Evolutionary conservation across 768 basidiomycete species (phyloP).

Genomic region (Tricholoma bakamatsutake): DNA sequence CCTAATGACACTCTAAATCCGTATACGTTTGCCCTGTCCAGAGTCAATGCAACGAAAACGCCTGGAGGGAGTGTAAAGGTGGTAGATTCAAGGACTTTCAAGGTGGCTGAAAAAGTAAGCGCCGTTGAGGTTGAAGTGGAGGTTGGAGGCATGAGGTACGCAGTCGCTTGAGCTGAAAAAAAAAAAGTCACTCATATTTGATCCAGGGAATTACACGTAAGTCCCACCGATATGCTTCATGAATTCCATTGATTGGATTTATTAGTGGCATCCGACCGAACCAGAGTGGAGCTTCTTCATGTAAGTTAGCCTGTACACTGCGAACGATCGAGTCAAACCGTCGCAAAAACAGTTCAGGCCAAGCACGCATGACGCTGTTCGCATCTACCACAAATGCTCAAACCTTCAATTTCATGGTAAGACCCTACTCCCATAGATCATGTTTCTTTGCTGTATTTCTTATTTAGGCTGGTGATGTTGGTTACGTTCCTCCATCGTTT

Average conservation of each 20-base stretch:
- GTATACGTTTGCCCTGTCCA: constrained; percentile 49
- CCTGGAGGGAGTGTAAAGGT: constrained; percentile 57
- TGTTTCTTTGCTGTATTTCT: not conserved
- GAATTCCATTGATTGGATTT: not conserved
- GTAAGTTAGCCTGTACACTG: constrained; percentile 25
- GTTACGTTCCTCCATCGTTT: constrained; percentile 32
- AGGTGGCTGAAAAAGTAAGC: constrained; percentile 45
- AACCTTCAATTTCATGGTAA: constrained; percentile 55
- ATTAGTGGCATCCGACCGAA: constrained; percentile 66
- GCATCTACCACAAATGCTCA: constrained; percentile 50
- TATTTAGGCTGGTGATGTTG: constrained; percentile 31
- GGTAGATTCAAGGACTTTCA: constrained; percentile 51
- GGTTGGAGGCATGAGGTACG: constrained; percentile 54
- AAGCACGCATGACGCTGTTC: constrained; percentile 55
- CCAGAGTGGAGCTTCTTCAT: constrained; percentile 62
- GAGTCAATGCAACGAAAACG: constrained; percentile 34
- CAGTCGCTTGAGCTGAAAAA: constrained; percentile 12
- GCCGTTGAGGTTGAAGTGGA: constrained; percentile 54
- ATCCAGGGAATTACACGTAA: constrained; percentile 49
- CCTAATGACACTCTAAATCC: constrained; percentile 43
- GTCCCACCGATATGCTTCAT: constrained; percentile 9
- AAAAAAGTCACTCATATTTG: not conserved
- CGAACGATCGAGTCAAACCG: constrained; percentile 14
- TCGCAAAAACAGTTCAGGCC: constrained; percentile 36
- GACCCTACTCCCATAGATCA: not conserved